These are phyloP conservation scores for Plenodomus tracheiphilus DNA, from an alignment of 2,329 filamentous ascomycete genomes.

Conservation along the genomic window DNA sequence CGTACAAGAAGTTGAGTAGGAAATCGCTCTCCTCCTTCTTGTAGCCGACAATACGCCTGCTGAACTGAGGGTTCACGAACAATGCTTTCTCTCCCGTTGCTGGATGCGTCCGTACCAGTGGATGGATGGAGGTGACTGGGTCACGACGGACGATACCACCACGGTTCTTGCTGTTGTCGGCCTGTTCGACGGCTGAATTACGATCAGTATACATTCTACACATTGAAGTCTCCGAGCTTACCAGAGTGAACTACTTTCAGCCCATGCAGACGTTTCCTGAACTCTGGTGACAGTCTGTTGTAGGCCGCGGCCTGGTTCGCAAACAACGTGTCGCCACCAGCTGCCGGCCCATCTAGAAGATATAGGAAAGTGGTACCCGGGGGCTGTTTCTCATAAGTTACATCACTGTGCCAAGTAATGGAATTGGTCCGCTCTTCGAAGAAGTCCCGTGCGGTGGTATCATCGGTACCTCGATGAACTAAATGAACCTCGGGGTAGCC, in stretches of 20 bases:
- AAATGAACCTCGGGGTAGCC: constrained; percentile 77
- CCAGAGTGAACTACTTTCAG: constrained; percentile 81
- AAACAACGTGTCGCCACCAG: constrained; percentile 85
- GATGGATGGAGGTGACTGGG: constrained; percentile 74
- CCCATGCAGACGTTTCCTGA: constrained; percentile 79
- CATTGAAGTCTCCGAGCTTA: constrained; percentile 18
- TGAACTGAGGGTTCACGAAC: constrained; percentile 84
- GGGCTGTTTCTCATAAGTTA: constrained; percentile 85
- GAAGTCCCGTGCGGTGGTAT: constrained; percentile 63
- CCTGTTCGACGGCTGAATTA: constrained; percentile 67
- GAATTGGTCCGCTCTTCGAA: constrained; percentile 74
- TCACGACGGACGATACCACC: constrained; percentile 75
- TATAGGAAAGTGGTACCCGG: constrained; percentile 90
- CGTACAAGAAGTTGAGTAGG: constrained; percentile 75
- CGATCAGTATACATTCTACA: constrained; percentile 3
- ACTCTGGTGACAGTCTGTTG: constrained; percentile 74
- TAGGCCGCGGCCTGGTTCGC: constrained; percentile 81
- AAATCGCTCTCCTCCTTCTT: constrained; percentile 86
- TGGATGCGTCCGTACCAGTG: constrained; percentile 79
- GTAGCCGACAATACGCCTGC: constrained; percentile 75
- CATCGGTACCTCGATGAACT: constrained; percentile 71
- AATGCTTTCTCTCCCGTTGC: constrained; percentile 80
- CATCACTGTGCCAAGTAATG: constrained; percentile 87
- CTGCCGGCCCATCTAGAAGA: constrained; percentile 77
- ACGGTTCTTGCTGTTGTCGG: constrained; percentile 65